These are phyloP conservation scores for Flaveria sonorensis DNA, from an alignment of 129 eudicot genomes.

Conservation along the genomic window DNA sequence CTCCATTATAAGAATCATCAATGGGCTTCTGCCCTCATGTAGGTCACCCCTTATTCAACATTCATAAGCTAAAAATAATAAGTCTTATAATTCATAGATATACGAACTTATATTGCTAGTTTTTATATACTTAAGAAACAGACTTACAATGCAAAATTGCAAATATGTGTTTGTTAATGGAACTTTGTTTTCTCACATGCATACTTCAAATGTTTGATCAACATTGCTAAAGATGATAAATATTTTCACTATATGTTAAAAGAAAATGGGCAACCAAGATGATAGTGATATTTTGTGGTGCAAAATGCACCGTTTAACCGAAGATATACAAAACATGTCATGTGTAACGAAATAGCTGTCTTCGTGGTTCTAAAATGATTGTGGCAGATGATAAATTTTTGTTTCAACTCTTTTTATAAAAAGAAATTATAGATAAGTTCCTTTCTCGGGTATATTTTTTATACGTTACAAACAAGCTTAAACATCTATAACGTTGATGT, in stretches of 20 bases:
- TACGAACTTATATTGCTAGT: neutral
- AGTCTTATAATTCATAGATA: neutral
- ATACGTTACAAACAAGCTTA: no score
- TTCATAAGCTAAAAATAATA: constrained; percentile 12
- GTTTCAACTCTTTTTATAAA: no score
- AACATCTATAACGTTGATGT: no score
- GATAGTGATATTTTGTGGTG: constrained; percentile 1
- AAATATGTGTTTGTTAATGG: neutral
- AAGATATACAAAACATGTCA: neutral
- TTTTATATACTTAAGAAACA: neutral
- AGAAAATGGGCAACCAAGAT: constrained; percentile 17
- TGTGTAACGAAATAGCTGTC: neutral
- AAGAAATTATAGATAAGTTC: no score
- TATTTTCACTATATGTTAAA: neutral
- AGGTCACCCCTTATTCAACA: constrained; percentile 38
- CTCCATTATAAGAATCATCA: constrained; percentile 20
- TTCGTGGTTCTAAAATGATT: neutral
- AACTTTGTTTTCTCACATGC: neutral
- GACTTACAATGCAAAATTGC: neutral
- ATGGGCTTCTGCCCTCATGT: constrained; percentile 21
- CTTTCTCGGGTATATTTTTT: no score
- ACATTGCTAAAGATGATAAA: neutral
- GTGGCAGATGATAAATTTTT: no score
- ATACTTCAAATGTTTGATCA: neutral
- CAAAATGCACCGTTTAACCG: constrained; percentile 8